phyloP scores from a whole-genome alignment of 495 filamentous ascomycete genomes.

The Penicillium nucicola region DNA sequence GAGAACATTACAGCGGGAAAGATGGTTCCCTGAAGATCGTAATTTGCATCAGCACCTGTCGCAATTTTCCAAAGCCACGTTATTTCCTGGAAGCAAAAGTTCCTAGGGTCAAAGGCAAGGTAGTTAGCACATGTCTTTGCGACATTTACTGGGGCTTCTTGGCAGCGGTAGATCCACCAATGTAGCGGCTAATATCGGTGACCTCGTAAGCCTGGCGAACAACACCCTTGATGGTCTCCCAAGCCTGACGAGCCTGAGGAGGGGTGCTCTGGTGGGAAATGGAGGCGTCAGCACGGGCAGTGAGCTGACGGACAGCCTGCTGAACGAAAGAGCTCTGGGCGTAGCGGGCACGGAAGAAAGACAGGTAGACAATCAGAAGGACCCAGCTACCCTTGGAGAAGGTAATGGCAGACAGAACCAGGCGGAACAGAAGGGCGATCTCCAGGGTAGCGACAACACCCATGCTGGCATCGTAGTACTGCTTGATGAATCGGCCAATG shows the following conservation, averaged over 20 bases:
- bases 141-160: conserved; percentile 58
- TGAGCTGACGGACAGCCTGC: conserved; percentile 68
- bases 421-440: conserved; percentile 76
- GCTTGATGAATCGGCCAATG: conserved; percentile 92
- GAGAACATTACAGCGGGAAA: not conserved
- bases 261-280: conserved; percentile 85
- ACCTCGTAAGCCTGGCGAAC: conserved; percentile 70
- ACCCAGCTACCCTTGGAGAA: conserved; percentile 92
- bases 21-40: conserved; percentile 1
- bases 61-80: not conserved
- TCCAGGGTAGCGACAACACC: conserved; percentile 74
- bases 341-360: conserved; percentile 87
- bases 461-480: conserved; percentile 92
- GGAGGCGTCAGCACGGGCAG: conserved; percentile 72
- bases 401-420: conserved; percentile 72
- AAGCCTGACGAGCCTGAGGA: conserved; percentile 74
- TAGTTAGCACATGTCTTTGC: not conserved
- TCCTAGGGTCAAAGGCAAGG: not conserved
- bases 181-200: conserved; percentile 73
- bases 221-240: conserved; percentile 75
- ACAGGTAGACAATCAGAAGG: conserved; percentile 77
- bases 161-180: conserved; percentile 43
- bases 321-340: conserved; percentile 91
- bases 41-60: not conserved
- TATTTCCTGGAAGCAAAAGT: not conserved